Evolutionary conservation across 345 rosid genomes (phyloP), one percentile per base, ranked within the genome.

Genomic region (Stellera chamaejasme): DNA sequence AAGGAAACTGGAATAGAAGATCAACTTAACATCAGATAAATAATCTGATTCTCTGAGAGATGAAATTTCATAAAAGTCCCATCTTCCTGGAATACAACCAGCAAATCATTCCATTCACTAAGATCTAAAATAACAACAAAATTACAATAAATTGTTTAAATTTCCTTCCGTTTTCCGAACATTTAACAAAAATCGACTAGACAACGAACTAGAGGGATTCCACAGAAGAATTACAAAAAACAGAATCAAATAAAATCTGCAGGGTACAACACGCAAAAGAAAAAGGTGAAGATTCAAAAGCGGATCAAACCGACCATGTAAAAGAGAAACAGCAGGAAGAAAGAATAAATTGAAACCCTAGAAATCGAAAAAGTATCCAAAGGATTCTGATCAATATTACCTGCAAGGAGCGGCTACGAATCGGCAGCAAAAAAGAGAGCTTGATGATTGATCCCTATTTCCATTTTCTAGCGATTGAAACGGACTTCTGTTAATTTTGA

Each of bases 401-500:
- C 81, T 54, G 48, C 56, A 71, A 54, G 56, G 64, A 63, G 60
- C 58, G 64, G 50, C 65, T 67, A 44, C 48, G 75, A 39, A 60
- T 72, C 78, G 66, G 71, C 62, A 71, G 58, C 39, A 62, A 64
- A 69, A 63, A 64, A 59, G 60, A 68, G 69, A 64, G 74, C 55
- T 46, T 27, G 44, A 61, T 51, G 59, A 63, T 52, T 57, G 74
- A 69, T 73, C 69, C 78, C 74, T 67, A 48, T 13, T 52, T 43
- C 74, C 69, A 48, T 13, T 52, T 46, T 45, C 54, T 58, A 66
- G 51, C 56, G 69, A 64, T 49, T 27, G 51, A 41, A 47, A 67
- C 74, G 68, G 70, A 55, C 61, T 64, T 32, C 64, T 26, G 71
- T 61, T 69, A 61, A 67, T 61, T 69, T 65, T 70, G 79, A 78